Evolutionary conservation across 1,284 basidiomycete genomes (phyloP).

Genomic region (Butyriboletus appendiculatus): DNA sequence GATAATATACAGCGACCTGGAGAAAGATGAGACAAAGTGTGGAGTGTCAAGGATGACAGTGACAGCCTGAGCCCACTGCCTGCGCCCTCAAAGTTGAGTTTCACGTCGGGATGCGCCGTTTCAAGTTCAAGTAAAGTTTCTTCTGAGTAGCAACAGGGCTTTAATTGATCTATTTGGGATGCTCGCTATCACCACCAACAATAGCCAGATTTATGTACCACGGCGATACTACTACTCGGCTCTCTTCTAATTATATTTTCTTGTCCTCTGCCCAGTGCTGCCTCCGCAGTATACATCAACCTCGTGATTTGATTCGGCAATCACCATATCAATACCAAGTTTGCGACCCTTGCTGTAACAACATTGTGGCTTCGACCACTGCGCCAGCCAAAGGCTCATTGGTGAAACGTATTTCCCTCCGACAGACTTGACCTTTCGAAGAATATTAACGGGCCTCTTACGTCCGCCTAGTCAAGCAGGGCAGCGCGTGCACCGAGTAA

Average conservation of each 20-base stretch:
- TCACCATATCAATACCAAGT: background rate
- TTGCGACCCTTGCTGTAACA: too few species aligned
- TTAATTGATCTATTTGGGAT: background rate
- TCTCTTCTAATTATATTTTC: too few species aligned
- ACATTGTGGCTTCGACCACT: too few species aligned
- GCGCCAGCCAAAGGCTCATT: background rate
- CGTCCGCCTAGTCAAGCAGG: background rate
- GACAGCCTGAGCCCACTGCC: background rate
- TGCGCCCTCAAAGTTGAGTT: background rate
- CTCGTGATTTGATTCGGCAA: background rate
- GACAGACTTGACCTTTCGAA: background rate
- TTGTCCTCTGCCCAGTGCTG: too few species aligned
- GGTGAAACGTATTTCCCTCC: background rate
- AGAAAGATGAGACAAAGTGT: background rate
- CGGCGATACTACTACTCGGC: background rate
- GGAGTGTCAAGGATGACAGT: background rate
- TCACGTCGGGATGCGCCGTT: slow-evolving; percentile 9
- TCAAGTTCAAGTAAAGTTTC: slow-evolving; percentile 15
- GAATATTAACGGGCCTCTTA: background rate
- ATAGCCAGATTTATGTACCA: background rate
- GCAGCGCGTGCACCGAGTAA: background rate
- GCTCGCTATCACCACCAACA: background rate
- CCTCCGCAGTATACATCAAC: background rate
- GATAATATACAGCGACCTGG: slow-evolving; percentile 11
- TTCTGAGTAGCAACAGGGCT: background rate